phyloP scores from a whole-genome alignment of 129 eudicot genomes.

The Flaveria sonorensis region DNA sequence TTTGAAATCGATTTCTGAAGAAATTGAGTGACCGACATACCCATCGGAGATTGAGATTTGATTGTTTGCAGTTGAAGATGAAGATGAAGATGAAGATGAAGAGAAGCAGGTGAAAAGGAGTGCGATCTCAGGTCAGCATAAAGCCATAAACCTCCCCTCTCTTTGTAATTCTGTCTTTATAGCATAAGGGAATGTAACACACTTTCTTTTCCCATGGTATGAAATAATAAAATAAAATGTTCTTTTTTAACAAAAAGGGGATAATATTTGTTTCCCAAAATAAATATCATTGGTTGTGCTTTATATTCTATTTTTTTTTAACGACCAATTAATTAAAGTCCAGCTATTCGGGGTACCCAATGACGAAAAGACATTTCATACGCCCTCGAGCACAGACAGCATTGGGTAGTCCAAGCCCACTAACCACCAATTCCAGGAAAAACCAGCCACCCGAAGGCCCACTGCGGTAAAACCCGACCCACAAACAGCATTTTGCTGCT shows the following conservation, averaged over 20 bases:
- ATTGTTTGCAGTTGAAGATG: constrained; percentile 9
- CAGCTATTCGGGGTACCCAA: too few species aligned
- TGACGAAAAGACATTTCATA: too few species aligned
- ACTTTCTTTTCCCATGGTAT: background rate
- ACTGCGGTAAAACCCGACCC: too few species aligned
- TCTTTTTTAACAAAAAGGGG: background rate
- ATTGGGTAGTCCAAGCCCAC: too few species aligned
- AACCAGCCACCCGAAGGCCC: too few species aligned
- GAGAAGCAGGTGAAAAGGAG: constrained; percentile 21
- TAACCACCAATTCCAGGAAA: too few species aligned
- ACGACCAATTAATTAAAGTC: too few species aligned
- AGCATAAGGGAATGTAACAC: constrained; percentile 11
- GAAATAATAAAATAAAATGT: background rate
- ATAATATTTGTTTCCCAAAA: too few species aligned
- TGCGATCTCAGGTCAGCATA: constrained; percentile 38
- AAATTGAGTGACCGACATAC: constrained; percentile 21
- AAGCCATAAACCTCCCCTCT: constrained; percentile 31
- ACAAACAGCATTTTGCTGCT: too few species aligned
- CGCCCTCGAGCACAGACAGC: too few species aligned
- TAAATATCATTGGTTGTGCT: background rate
- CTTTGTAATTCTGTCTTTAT: constrained; percentile 31
- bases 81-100: constrained; percentile 20
- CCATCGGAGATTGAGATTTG: constrained; percentile 31
- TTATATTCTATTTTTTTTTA: too few species aligned
- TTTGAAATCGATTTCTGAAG: background rate